Evolutionary conservation across 1,284 basidiomycete genomes (phyloP).

Genomic region (Tremellales sp.): DNA sequence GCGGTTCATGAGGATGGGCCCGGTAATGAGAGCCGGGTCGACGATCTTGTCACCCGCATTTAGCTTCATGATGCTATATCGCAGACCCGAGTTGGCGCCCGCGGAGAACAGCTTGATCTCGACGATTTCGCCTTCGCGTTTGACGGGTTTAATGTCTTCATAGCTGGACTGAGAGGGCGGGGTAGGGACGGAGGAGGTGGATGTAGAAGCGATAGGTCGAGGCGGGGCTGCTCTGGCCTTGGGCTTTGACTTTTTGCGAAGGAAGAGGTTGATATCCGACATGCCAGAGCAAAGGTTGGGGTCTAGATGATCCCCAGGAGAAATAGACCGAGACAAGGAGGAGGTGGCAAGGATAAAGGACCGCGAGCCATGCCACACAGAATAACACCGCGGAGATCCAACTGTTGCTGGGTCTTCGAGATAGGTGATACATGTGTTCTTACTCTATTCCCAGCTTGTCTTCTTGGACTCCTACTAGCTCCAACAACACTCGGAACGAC

Average conservation of each 20-base stretch:
- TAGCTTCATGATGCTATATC: slow-evolving; percentile 42
- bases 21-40: slow-evolving; percentile 30
- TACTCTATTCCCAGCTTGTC: no score
- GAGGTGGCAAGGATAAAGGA: neutral
- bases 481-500: no score
- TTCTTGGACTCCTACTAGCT: no score
- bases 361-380: neutral
- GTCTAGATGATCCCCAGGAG: neutral
- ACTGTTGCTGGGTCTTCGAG: no score
- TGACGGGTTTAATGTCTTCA: neutral
- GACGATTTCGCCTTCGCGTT: slow-evolving; percentile 14
- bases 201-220: slow-evolving; percentile 1
- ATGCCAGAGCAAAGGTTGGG: slow-evolving; percentile 12
- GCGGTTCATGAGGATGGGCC: slow-evolving; percentile 38
- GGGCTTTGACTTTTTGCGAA: slow-evolving; percentile 25
- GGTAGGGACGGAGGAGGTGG: slow-evolving; percentile 1
- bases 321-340: no score
- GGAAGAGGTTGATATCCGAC: slow-evolving; percentile 36
- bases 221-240: neutral
- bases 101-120: slow-evolving; percentile 41
- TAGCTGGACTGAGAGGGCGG: neutral
- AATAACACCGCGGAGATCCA: no score
- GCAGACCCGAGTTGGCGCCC: slow-evolving; percentile 16
- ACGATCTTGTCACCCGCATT: slow-evolving; percentile 25
- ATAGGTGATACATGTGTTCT: no score